A percentile compares a stretch with the other conserved stretches of the same genome.
These are phyloP conservation scores for Arthrocladium fulminans DNA, from an alignment of 2,329 filamentous ascomycete species.

Conservation along the genomic window DNA sequence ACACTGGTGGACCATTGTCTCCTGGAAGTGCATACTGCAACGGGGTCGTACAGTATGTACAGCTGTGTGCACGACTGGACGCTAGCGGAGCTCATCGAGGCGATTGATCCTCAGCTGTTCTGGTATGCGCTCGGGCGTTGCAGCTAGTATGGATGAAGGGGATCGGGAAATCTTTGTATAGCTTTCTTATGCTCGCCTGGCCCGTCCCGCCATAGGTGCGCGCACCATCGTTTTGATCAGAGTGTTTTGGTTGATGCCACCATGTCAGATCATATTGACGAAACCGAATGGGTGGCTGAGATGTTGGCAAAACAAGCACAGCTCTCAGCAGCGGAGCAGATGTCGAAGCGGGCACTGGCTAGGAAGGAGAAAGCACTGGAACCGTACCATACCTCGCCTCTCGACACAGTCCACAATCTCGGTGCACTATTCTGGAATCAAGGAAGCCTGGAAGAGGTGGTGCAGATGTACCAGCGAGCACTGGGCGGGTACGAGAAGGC, in stretches of 20 bases:
- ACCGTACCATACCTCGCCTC: conserved; percentile 21
- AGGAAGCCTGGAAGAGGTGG: conserved; percentile 19
- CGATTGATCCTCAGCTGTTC: conserved; percentile 4
- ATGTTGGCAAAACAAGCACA: conserved; percentile 8
- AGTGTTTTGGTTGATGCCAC: background rate
- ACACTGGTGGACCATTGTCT: conserved; percentile 12
- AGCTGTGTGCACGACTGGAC: conserved; percentile 19
- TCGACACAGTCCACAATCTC: conserved; percentile 23
- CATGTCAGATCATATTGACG: background rate
- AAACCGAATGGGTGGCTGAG: background rate
- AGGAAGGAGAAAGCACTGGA: conserved; percentile 21
- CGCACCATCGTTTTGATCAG: background rate
- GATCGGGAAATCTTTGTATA: background rate
- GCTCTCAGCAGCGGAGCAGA: conserved; percentile 22
- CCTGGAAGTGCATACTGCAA: conserved; percentile 9
- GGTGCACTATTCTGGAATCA: conserved; percentile 21
- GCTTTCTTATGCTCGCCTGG: background rate
- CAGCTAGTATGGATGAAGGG: background rate
- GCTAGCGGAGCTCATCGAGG: conserved; percentile 11
- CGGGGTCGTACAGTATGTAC: conserved; percentile 13
- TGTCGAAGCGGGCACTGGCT: conserved; percentile 22
- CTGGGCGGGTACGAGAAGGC: conserved; percentile 12
- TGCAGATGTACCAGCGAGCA: conserved; percentile 23
- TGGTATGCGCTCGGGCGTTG: conserved; percentile 14
- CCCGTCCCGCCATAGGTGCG: background rate